Evolutionary conservation across 2,329 filamentous ascomycete genomes (phyloP).

Genomic region (Pseudonectria buxi): DNA sequence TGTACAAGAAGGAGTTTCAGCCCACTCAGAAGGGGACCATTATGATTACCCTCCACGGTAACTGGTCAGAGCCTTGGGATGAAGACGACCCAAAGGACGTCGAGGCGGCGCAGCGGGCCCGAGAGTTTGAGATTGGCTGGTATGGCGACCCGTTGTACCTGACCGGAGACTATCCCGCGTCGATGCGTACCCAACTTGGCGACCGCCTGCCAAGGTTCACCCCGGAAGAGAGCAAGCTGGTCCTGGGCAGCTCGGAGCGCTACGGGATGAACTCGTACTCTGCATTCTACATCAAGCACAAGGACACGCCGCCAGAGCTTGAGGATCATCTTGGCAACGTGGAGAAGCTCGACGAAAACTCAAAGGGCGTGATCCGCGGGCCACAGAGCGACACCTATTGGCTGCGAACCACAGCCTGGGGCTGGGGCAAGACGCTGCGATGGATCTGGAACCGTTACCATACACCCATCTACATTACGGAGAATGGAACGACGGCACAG

Average conservation of each 20-base stretch:
- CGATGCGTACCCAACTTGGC: constrained; percentile 33
- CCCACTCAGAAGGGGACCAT: constrained; percentile 29
- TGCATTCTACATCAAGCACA: constrained; percentile 31
- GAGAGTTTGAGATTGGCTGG: constrained; percentile 37
- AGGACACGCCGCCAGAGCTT: constrained; percentile 27
- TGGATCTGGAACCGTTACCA: constrained; percentile 36
- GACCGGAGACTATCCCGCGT: constrained; percentile 32
- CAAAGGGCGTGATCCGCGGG: constrained; percentile 26
- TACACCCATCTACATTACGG: constrained; percentile 36
- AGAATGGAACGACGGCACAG: constrained; percentile 35
- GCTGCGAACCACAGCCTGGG: constrained; percentile 32
- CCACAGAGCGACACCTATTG: constrained; percentile 32
- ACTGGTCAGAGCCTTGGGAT: constrained; percentile 36
- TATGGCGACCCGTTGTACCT: constrained; percentile 33
- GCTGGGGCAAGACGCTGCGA: constrained; percentile 30
- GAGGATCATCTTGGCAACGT: constrained; percentile 36
- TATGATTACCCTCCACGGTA: constrained; percentile 36
- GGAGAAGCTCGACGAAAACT: constrained; percentile 28
- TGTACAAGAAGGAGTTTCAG: constrained; percentile 34
- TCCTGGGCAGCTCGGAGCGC: constrained; percentile 31
- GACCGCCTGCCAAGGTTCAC: constrained; percentile 32
- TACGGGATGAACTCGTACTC: constrained; percentile 40
- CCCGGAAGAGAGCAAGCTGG: constrained; percentile 30
- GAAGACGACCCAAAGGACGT: constrained; percentile 26
- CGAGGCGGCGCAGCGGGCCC: constrained; percentile 31